Evolutionary conservation across 331 rosid species (phyloP), one percentile per base, ranked within the genome.

Genomic region (Rosa hybrid): DNA sequence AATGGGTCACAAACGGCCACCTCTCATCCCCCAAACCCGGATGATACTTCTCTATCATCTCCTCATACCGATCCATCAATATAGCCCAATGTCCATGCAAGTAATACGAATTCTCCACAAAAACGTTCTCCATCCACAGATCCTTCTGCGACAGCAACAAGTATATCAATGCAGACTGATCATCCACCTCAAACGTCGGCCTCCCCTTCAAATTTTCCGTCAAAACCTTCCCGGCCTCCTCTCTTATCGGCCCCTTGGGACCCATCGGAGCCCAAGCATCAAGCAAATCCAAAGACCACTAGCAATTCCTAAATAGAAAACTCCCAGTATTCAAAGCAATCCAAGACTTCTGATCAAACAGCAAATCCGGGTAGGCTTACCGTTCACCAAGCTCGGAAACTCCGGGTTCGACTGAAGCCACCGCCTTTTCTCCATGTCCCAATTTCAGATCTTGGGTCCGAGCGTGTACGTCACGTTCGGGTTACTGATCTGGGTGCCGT

Each of bases 201-300:
- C 99, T 84, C 25, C 99, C 99, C 87, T 96, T 96, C 86, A 96
- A 82, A 74, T 90, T 75, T 0, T 97, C 97, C 0, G 98, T 96
- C 87, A 96, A 80, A 50, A 96, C 56, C 90, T 84, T 93, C 16
- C 99, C 99, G 0, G 98, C 98, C 85, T 96, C 98, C 51, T 96
- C 99, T 0, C 99, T 85, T 20, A 93, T 78, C 0, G 82, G 86
- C 50, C 99, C 99, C 76, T 93, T 96, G 0, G 99, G 99, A 5
- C 99, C 99, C 99, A 96, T 96, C 9, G 99, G 99, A 71, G 99
- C 98, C 99, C 99, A 96, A 30, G 76, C 93, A 86, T 96, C 99
- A 45, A 96, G 92, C 90, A 96, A 90, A 89, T 96, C 98, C 91
- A 96, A 82, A 48, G 97, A 90, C 99, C 99, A 96, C 83, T 96